Evolutionary conservation across 2,329 filamentous ascomycete genomes (phyloP).

Genomic region (Pseudogymnoascus destructans): DNA sequence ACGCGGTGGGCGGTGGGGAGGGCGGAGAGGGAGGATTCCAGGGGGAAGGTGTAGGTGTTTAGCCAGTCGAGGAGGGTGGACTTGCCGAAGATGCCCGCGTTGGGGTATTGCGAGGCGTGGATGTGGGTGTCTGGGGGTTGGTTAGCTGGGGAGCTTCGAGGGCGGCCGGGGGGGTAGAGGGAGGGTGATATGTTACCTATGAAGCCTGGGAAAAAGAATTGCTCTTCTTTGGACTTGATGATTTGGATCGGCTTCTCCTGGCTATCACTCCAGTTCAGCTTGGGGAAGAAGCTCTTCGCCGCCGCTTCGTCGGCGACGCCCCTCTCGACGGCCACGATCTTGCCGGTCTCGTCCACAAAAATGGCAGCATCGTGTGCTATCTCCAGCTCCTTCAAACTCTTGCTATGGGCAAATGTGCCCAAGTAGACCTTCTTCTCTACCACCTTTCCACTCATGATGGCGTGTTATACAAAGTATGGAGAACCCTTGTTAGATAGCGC

Average conservation of each 20-base stretch:
- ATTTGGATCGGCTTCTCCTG: neutral
- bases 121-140: constrained; percentile 70
- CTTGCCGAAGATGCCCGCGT: constrained; percentile 85
- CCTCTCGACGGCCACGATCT: constrained; percentile 30
- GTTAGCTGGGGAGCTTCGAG: constrained; percentile 18
- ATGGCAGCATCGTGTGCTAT: constrained; percentile 34
- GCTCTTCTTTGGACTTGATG: constrained; percentile 29
- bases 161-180: neutral
- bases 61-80: constrained; percentile 90
- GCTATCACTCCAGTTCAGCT: constrained; percentile 21
- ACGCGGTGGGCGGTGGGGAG: constrained; percentile 51
- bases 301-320: constrained; percentile 23
- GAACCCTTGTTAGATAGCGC: neutral
- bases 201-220: constrained; percentile 78
- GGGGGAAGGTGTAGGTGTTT: constrained; percentile 84
- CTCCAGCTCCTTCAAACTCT: constrained; percentile 34
- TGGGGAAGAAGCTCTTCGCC: constrained; percentile 25
- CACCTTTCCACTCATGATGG: constrained; percentile 13
- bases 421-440: constrained; percentile 34
- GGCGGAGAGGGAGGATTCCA: constrained; percentile 64
- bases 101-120: constrained; percentile 90
- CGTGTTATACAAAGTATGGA: constrained; percentile 1
- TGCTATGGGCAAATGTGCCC: constrained; percentile 49
- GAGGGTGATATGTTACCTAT: constrained; percentile 41
- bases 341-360: constrained; percentile 38